Conservation (phyloP, 148 eudicot genomes). For the Nepenthes mirabilis region DNA sequence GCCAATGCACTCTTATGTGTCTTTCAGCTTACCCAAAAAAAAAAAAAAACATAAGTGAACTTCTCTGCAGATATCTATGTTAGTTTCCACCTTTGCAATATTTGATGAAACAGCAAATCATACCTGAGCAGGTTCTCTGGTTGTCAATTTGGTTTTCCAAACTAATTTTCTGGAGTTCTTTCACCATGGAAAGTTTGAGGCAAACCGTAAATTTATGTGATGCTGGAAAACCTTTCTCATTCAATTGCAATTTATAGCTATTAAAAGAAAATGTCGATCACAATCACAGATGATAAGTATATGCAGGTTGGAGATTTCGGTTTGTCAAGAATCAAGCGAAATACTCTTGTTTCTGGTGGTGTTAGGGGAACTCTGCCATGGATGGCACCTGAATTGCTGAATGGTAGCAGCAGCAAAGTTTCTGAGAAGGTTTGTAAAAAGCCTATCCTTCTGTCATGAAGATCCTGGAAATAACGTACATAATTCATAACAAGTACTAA, state of each 20-base stretch:
- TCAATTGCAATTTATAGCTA: not conserved
- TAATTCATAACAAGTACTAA: slow-evolving; percentile 2
- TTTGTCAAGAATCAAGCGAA: slow-evolving; percentile 84
- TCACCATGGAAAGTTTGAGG: not conserved
- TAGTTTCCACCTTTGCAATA: not conserved
- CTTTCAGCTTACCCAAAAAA: not conserved
- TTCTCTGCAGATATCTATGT: not conserved
- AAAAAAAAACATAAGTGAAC: not conserved
- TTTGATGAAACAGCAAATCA: not conserved
- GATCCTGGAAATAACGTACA: not conserved
- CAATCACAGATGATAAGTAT: not conserved
- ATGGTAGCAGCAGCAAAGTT: slow-evolving; percentile 76
- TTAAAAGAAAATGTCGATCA: not conserved
- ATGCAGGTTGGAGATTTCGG: slow-evolving; percentile 96
- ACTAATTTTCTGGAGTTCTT: not conserved
- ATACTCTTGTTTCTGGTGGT: slow-evolving; percentile 94
- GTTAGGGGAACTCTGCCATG: slow-evolving; percentile 96
- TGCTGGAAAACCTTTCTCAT: too few relatives aligned
- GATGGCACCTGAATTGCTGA: slow-evolving; percentile 97
- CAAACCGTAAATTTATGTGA: not conserved
- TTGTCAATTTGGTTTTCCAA: not conserved
- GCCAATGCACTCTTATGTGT: not conserved
- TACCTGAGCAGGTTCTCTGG: not conserved
- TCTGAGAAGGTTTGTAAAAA: slow-evolving; percentile 66
- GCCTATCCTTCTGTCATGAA: not conserved